These are phyloP conservation scores for Thalassiosira sp. DNA, from an alignment of 352 stramenopile genomes.

Conservation along the genomic window DNA sequence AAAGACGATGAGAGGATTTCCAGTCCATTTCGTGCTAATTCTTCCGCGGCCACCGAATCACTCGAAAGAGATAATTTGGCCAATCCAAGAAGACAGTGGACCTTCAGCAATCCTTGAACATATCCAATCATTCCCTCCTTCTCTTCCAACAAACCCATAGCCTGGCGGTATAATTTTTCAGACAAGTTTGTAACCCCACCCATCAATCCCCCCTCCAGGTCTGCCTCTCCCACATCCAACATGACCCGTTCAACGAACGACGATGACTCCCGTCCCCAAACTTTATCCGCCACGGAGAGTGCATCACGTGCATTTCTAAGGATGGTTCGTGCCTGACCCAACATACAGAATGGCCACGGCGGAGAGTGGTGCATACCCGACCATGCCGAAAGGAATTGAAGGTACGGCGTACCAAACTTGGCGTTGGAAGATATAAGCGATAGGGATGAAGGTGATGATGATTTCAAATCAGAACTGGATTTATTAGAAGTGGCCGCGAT, in stretches of 20 bases:
- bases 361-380: constrained; percentile 60
- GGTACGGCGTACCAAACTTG: constrained; percentile 47
- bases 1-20: constrained; percentile 26
- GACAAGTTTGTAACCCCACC: constrained; percentile 52
- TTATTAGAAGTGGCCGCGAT: constrained; percentile 23
- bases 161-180: constrained; percentile 35
- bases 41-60: constrained; percentile 12
- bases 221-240: constrained; percentile 64
- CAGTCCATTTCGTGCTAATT: constrained; percentile 29
- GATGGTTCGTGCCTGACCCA: constrained; percentile 59
- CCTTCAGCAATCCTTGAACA: constrained; percentile 31
- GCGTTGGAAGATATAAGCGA: constrained; percentile 6
- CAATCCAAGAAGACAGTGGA: constrained; percentile 59
- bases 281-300: constrained; percentile 17
- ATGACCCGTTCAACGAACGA: constrained; percentile 51
- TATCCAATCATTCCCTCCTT: constrained; percentile 5
- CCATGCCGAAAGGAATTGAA: constrained; percentile 64
- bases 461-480: constrained; percentile 12
- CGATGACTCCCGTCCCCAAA: constrained; percentile 40
- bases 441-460: constrained; percentile 2
- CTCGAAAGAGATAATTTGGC: constrained; percentile 23
- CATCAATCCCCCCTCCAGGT: constrained; percentile 60
- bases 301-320: constrained; percentile 42
- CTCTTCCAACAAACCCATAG: constrained; percentile 33
- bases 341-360: constrained; percentile 67